phyloP scores from a whole-genome alignment of 345 rosid species.

The Cardamine chenopodiifolia region DNA sequence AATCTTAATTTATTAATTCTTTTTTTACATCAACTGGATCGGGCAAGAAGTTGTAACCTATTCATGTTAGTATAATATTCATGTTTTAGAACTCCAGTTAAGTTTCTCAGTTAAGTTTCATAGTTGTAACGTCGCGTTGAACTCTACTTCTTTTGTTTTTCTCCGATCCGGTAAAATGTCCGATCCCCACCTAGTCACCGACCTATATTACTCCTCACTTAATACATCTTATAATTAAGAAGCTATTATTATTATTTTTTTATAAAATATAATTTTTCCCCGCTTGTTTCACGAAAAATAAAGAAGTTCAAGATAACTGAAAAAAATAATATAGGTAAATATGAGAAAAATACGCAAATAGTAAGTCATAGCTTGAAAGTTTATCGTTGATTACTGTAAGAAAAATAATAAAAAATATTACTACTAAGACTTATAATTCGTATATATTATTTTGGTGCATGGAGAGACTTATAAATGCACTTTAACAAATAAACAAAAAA shows the following conservation, averaged over 20 bases:
- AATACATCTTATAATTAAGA: not conserved
- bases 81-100: conserved; percentile 8
- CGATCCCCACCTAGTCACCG: conserved; percentile 17
- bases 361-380: not conserved
- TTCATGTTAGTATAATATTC: not conserved
- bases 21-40: too few species aligned
- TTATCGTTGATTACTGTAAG: not conserved
- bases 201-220: not conserved
- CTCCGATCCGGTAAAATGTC: conserved; percentile 19
- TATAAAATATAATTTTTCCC: not conserved
- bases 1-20: not conserved
- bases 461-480: not conserved
- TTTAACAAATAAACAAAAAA: too few species aligned
- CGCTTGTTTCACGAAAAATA: not conserved
- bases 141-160: not conserved
- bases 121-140: conserved; percentile 21
- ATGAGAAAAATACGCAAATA: too few species aligned
- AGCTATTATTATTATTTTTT: not conserved
- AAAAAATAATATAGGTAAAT: not conserved
- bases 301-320: not conserved
- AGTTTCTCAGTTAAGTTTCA: not conserved
- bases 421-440: not conserved
- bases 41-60: not conserved
- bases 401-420: not conserved
- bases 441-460: not conserved